Conservation (phyloP, 1,139 yeast species). For the Lodderomyces orthopsilosis region DNA sequence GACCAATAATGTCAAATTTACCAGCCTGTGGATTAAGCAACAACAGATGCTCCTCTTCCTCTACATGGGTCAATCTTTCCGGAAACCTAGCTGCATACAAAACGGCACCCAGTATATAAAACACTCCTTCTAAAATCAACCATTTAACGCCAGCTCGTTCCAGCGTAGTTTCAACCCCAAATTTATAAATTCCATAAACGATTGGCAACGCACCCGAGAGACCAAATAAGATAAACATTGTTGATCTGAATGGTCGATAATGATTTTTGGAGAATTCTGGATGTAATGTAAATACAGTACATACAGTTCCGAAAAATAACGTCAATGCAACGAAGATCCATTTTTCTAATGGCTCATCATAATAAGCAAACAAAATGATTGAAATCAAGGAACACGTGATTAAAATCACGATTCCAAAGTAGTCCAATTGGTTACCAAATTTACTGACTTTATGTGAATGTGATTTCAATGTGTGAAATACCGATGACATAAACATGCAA, state of each 20-base stretch:
- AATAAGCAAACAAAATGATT: conserved; percentile 63
- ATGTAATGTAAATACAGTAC: conserved; percentile 63
- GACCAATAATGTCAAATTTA: conserved; percentile 68
- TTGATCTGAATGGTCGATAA: conserved; percentile 76
- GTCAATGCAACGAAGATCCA: conserved; percentile 49
- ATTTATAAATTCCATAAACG: conserved; percentile 42
- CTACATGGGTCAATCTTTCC: conserved; percentile 67
- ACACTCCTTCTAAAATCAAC: conserved; percentile 65
- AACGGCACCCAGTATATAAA: conserved; percentile 76
- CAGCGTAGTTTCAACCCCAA: conserved; percentile 39
- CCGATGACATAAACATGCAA: conserved; percentile 72
- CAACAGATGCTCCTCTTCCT: conserved; percentile 20
- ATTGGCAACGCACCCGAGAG: conserved; percentile 76
- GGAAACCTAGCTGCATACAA: conserved; percentile 79
- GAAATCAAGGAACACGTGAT: conserved; percentile 76
- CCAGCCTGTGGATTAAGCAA: conserved; percentile 23
- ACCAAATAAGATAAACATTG: conserved; percentile 79
- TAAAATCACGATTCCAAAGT: conserved; percentile 77
- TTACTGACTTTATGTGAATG: conserved; percentile 64
- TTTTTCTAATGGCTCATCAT: conserved; percentile 46
- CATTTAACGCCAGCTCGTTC: conserved; percentile 56
- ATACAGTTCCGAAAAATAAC: conserved; percentile 52
- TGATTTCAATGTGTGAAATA: conserved; percentile 72
- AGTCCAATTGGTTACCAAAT: conserved; percentile 80
- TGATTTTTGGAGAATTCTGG: conserved; percentile 63